Conservation (phyloP, 352 stramenopile species). For the Pythium graminicola region DNA sequence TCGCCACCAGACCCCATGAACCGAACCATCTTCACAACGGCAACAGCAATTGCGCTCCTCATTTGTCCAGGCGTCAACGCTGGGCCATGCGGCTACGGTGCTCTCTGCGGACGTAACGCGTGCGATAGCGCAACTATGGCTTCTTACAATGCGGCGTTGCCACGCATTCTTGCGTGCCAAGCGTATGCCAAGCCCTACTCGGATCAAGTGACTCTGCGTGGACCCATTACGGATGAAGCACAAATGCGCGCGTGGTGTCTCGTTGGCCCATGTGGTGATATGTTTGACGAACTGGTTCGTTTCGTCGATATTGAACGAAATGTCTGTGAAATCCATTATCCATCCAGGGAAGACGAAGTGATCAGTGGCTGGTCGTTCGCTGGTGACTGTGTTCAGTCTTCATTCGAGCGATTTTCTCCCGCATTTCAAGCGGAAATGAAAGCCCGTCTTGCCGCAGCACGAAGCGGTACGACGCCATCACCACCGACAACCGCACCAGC, state of each 20-base stretch:
- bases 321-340: not conserved
- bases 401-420: not conserved
- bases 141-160: slow-evolving; percentile 3
- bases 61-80: not conserved
- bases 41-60: not conserved
- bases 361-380: not conserved
- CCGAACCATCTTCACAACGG: too few relatives aligned
- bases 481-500: not conserved
- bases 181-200: not conserved
- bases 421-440: not conserved
- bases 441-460: not conserved
- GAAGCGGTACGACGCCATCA: not conserved
- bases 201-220: too few relatives aligned
- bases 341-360: not conserved
- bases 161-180: slow-evolving; percentile 1
- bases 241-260: not conserved
- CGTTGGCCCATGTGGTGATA: not conserved
- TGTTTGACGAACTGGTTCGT: not conserved
- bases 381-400: not conserved
- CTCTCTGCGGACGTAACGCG: not conserved
- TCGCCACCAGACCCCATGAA: too few relatives aligned
- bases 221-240: not conserved
- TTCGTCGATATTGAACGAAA: not conserved
- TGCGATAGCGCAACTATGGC: slow-evolving; percentile 7
- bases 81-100: slow-evolving; percentile 9